These are phyloP conservation scores for Kwoniella heveanensis DNA, from an alignment of 768 basidiomycete species.

Conservation along the genomic window DNA sequence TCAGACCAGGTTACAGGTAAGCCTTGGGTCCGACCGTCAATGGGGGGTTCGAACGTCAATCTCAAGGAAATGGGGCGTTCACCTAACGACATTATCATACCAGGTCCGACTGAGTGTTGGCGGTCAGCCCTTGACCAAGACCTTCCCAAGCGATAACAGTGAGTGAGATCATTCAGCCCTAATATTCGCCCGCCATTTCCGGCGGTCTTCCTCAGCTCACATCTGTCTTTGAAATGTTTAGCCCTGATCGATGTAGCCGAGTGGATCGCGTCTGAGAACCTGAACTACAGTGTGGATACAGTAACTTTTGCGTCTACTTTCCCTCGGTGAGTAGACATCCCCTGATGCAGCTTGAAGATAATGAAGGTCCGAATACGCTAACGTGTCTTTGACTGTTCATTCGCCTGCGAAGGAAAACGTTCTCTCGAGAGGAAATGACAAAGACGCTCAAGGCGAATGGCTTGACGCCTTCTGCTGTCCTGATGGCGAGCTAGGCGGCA, in stretches of 20 bases:
- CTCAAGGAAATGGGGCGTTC: too few species aligned
- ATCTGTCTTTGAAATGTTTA: slow-evolving; percentile 48
- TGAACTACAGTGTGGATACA: slow-evolving; percentile 72
- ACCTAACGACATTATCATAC: background rate
- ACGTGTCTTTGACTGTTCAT: too few species aligned
- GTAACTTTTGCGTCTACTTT: slow-evolving; percentile 78
- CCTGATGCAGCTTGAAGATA: background rate
- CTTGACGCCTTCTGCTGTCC: slow-evolving; percentile 84
- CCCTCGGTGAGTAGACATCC: slow-evolving; percentile 66
- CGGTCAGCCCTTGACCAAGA: slow-evolving; percentile 70
- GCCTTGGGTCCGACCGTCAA: too few species aligned
- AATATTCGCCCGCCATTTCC: too few species aligned
- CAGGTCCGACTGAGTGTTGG: slow-evolving; percentile 81
- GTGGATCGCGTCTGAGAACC: slow-evolving; percentile 74
- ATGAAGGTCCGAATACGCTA: too few species aligned
- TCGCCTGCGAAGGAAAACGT: slow-evolving; percentile 68
- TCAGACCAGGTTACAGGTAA: slow-evolving; percentile 74
- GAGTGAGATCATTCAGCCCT: slow-evolving; percentile 18
- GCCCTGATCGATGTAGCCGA: slow-evolving; percentile 85
- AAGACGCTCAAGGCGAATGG: slow-evolving; percentile 80
- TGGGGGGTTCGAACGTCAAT: too few species aligned
- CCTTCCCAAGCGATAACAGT: slow-evolving; percentile 52
- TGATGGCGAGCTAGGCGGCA: slow-evolving; percentile 48
- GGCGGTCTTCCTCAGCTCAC: background rate
- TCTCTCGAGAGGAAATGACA: slow-evolving; percentile 70